phyloP scores from a whole-genome alignment of 2,329 filamentous ascomycete species.

The Pseudogymnoascus sp. region DNA sequence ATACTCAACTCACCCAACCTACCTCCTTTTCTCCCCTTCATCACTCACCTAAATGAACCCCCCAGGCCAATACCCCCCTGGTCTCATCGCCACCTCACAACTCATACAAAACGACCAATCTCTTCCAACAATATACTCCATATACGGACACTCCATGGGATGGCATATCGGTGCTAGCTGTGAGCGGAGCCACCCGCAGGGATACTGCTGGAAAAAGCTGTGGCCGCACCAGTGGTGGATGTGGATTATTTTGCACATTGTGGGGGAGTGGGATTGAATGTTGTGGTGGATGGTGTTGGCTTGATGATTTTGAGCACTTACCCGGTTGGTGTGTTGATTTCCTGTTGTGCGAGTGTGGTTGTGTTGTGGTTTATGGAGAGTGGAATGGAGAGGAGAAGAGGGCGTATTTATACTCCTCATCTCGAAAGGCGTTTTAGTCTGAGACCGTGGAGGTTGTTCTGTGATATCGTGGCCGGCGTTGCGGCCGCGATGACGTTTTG shows the following conservation, averaged over 20 bases:
- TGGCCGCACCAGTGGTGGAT: background rate
- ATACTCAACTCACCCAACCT: background rate
- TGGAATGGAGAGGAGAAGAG: background rate
- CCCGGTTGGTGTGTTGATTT: background rate
- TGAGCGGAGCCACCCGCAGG: background rate
- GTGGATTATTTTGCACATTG: background rate
- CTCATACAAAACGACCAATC: background rate
- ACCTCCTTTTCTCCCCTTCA: background rate
- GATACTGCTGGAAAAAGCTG: background rate
- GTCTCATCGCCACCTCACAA: background rate
- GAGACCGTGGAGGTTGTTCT: background rate
- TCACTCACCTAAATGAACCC: background rate
- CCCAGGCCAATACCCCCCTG: background rate
- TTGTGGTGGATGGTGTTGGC: background rate
- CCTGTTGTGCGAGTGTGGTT: background rate
- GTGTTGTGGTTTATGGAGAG: background rate
- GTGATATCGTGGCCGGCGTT: background rate
- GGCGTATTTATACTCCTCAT: background rate
- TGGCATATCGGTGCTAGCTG: background rate
- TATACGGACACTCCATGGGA: background rate
- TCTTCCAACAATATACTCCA: background rate
- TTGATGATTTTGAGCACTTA: background rate
- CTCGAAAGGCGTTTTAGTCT: background rate
- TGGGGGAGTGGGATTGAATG: background rate
- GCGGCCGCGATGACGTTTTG: background rate